A percentile compares a stretch with the other conserved stretches of the same genome.
phyloP scores from a whole-genome alignment of 2,329 filamentous ascomycete species.

The Diplocarpon mali region DNA sequence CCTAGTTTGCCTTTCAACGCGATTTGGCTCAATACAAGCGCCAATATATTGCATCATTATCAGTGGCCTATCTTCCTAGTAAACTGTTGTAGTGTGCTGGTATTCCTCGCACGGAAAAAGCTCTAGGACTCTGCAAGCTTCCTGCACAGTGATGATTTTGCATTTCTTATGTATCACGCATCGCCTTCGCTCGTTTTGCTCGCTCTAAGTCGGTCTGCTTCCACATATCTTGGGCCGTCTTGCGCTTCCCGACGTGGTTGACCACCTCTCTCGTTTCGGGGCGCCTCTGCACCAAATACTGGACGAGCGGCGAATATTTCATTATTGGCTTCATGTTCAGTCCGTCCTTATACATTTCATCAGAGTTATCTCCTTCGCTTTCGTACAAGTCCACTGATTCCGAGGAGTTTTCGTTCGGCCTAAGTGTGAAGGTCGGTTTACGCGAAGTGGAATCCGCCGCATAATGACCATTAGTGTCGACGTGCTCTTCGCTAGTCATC shows the following conservation, averaged over 20 bases:
- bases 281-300: slow-evolving; percentile 8
- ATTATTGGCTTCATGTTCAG: slow-evolving; percentile 4
- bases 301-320: slow-evolving; percentile 14
- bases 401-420: not conserved
- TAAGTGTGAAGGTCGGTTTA: not conserved
- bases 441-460: not conserved
- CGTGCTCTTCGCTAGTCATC: not conserved
- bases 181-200: too few species aligned
- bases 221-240: slow-evolving; percentile 17
- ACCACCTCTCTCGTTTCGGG: slow-evolving; percentile 17
- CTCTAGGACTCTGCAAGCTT: too few species aligned
- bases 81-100: too few species aligned
- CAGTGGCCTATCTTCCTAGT: too few species aligned
- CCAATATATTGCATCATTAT: too few species aligned
- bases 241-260: slow-evolving; percentile 11
- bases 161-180: too few species aligned
- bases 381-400: not conserved
- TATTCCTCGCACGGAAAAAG: too few species aligned
- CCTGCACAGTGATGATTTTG: too few species aligned
- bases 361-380: not conserved
- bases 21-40: too few species aligned
- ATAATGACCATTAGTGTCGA: not conserved
- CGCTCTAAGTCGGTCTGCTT: not conserved
- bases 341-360: slow-evolving; percentile 2
- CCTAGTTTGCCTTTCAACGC: too few species aligned